Percentiles rank a stretch among this genome's conserved stretches.
These are phyloP conservation scores for Parathielavia appendiculata DNA, from an alignment of 495 filamentous ascomycete genomes.

Conservation along the genomic window DNA sequence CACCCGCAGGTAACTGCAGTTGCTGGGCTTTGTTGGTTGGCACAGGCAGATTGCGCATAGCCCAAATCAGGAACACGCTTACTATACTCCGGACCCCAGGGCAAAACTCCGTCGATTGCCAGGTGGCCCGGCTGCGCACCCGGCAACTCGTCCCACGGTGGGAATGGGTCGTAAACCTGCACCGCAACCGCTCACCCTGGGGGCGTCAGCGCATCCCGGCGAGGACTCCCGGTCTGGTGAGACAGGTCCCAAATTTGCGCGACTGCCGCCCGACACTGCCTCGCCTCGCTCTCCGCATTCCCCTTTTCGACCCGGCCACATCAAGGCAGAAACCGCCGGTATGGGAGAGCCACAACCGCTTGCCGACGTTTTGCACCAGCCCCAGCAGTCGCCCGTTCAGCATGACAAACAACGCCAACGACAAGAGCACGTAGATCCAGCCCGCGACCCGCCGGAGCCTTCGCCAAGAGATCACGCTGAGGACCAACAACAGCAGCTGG, in stretches of 20 bases:
- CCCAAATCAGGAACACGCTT: slow-evolving; percentile 30
- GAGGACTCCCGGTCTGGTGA: slow-evolving; percentile 33
- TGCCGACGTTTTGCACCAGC: slow-evolving; percentile 35
- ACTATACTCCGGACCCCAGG: slow-evolving; percentile 32
- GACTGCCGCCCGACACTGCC: slow-evolving; percentile 32
- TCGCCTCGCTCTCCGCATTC: slow-evolving; percentile 52
- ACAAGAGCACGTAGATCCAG: slow-evolving; percentile 16
- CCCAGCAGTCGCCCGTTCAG: slow-evolving; percentile 8
- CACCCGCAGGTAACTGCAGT: slow-evolving; percentile 28
- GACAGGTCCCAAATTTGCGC: slow-evolving; percentile 34
- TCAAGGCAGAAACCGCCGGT: slow-evolving; percentile 26
- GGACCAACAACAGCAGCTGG: slow-evolving; percentile 23
- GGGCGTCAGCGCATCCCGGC: slow-evolving; percentile 34
- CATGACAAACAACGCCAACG: slow-evolving; percentile 15
- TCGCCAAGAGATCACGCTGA: slow-evolving; percentile 20
- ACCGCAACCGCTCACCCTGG: slow-evolving; percentile 49
- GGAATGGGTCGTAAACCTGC: slow-evolving; percentile 52
- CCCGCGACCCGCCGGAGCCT: slow-evolving; percentile 16
- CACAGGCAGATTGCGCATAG: slow-evolving; percentile 29
- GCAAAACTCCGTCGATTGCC: slow-evolving; percentile 14
- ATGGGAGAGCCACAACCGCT: slow-evolving; percentile 31
- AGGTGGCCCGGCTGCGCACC: slow-evolving; percentile 25
- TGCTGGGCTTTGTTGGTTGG: slow-evolving; percentile 7
- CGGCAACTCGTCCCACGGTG: slow-evolving; percentile 13
- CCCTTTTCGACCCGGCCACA: slow-evolving; percentile 43